phyloP scores from a whole-genome alignment of 495 filamentous ascomycete genomes.

The Daldinia grandis region DNA sequence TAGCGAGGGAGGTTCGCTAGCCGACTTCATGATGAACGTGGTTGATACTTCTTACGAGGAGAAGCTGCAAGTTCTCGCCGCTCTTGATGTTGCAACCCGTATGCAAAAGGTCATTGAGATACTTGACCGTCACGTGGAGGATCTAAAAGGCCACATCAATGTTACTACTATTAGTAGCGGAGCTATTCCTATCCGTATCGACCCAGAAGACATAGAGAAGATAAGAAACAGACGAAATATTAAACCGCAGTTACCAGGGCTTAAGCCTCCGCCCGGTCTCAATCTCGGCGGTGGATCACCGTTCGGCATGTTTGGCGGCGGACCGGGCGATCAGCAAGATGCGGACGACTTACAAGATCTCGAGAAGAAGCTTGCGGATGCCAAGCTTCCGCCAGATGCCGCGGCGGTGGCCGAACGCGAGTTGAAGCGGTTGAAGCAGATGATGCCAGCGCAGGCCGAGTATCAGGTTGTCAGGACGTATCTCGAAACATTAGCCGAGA shows the following conservation, averaged over 20 bases:
- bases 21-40: slow-evolving; percentile 95
- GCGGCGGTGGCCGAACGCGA: slow-evolving; percentile 89
- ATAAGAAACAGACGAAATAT: slow-evolving; percentile 59
- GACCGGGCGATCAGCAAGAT: slow-evolving; percentile 43
- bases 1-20: slow-evolving; percentile 82
- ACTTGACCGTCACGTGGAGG: slow-evolving; percentile 77
- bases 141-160: slow-evolving; percentile 82
- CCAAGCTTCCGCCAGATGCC: slow-evolving; percentile 72
- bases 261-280: slow-evolving; percentile 58
- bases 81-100: slow-evolving; percentile 77
- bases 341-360: slow-evolving; percentile 78
- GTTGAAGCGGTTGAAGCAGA: slow-evolving; percentile 87
- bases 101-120: slow-evolving; percentile 82
- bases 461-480: slow-evolving; percentile 95
- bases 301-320: slow-evolving; percentile 44
- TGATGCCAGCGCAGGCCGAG: slow-evolving; percentile 93
- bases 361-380: slow-evolving; percentile 83
- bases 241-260: slow-evolving; percentile 59
- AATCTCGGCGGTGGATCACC: slow-evolving; percentile 56
- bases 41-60: slow-evolving; percentile 87
- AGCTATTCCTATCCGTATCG: slow-evolving; percentile 60
- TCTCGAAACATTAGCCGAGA: slow-evolving; percentile 91
- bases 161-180: slow-evolving; percentile 75
- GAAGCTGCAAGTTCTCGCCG: slow-evolving; percentile 81
- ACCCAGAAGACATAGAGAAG: slow-evolving; percentile 52